Base-by-base conservation (phyloP, 2,329 filamentous ascomycete species). In the Bipolaris zeicola region DNA sequence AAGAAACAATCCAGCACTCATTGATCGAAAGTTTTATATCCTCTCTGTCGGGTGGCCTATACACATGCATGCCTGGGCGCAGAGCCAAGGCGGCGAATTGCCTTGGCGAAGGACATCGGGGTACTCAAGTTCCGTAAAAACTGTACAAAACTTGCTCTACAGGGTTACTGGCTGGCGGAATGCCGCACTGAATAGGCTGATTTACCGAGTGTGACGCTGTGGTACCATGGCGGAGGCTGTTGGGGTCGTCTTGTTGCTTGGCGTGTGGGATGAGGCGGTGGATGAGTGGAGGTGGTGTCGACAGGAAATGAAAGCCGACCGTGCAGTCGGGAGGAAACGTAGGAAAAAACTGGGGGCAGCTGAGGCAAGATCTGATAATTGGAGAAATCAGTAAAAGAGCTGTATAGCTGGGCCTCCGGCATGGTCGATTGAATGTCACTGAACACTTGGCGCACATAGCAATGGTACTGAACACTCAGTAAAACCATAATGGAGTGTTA, bases 21-120 rank as follows among this genome's bases (percentile, higher is more conserved):
- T 22, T 28, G 10, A 18, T 14, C 33, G 52, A 37, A 50, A 46
- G 48, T 55, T 61, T 63, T 66, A 61, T 60, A 62, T 52, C 28
- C 43, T 16, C 18, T 16, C 11, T 28, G n/a, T 39, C 28, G 48
- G 44, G 53, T 52, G 50, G 34, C 41, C 42, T 52, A 51, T 20
- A 50, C 46, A 50, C 46, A 43, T 42, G 47, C 48, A 56, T 46
- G 49, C 50, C 51, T 46, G 53, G 55, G 52, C 52, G 58, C 59
- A 55, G 52, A 58, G 65, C 67, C 67, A 69, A 69, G 67, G 59
- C 64, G 24, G 57, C 56, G 62, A 58, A 43, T 58, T 37, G 42
- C 39, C 67, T 69, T 68, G 67, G 67, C 65, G 42, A 47, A 48
- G 58, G 62, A 61, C 67, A 69, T 69, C 37, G 45, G 38, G 67